A percentile compares a stretch with the other conserved stretches of the same genome.
These are phyloP conservation scores for Erucastrum elatum DNA, from an alignment of 345 rosid species.

Conservation along the genomic window DNA sequence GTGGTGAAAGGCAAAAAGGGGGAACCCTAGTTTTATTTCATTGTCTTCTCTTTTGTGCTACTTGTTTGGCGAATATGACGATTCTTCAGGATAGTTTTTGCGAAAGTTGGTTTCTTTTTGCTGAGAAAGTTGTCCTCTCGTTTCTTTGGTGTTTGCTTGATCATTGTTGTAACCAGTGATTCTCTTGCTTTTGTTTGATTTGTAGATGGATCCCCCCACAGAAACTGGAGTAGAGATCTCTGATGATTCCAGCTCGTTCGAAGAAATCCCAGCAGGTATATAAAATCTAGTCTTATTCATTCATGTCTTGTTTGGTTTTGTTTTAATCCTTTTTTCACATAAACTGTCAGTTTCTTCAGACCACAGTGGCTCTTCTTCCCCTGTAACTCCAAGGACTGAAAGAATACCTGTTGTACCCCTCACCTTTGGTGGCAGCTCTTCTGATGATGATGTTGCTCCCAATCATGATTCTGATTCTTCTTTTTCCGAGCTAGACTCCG, in stretches of 20 bases:
- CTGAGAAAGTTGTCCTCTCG: neutral
- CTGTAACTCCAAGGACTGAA: slow-evolving; percentile 47
- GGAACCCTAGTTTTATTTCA: neutral
- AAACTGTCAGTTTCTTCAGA: slow-evolving; percentile 46
- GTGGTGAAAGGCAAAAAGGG: neutral
- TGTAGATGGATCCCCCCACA: slow-evolving; percentile 27
- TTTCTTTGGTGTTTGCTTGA: neutral
- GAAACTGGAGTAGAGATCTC: slow-evolving; percentile 18
- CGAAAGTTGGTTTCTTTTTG: neutral
- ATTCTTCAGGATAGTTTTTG: neutral
- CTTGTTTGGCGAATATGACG: neutral
- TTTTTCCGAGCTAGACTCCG: slow-evolving; percentile 68
- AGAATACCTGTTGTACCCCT: slow-evolving; percentile 50
- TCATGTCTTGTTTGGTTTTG: neutral
- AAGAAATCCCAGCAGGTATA: slow-evolving; percentile 55
- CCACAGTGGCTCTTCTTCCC: slow-evolving; percentile 42
- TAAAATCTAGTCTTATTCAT: neutral
- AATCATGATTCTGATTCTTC: slow-evolving; percentile 68
- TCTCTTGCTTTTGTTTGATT: neutral
- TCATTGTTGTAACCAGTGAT: neutral
- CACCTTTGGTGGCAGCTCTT: slow-evolving; percentile 51
- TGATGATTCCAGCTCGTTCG: slow-evolving; percentile 48
- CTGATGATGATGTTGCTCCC: slow-evolving; percentile 32
- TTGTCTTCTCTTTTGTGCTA: no score
- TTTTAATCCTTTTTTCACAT: neutral